Evolutionary conservation across 2,329 filamentous ascomycete genomes (phyloP), one percentile per base, ranked within the genome.

Genomic region (Colletotrichum scovillei): DNA sequence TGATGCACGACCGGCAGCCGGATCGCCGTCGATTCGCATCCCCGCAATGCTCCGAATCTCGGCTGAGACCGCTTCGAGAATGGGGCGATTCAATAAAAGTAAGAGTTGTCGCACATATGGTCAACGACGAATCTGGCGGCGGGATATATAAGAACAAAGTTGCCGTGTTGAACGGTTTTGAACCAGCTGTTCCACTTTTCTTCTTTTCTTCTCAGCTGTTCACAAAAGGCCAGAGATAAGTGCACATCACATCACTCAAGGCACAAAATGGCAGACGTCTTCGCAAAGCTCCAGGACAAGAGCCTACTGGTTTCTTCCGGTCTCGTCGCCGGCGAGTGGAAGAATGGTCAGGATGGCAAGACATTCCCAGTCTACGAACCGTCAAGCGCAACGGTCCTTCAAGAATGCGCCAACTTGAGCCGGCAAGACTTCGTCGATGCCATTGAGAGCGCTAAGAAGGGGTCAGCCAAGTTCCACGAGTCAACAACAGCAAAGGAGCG

Each of bases 351-450:
- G 56, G 86, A 84, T 35, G 85, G 85, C 60, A 81, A 83, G 32
- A 84, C 85, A 0, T 90, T 90, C 72, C 82, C 87, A 69, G 84
- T 90, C 4, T 76, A 88, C n/a, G 88, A 90, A 71, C 88, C 88
- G 0, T 88, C 88, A 42, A 86, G 85, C 9, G 86, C 85, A 73
- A 82, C 82, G 58, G 75, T 82, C 2, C 90, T 87, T 85, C 84
- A 86, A 2, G 84, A 84, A 14, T 88, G 86, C 75, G 84, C 88
- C 0, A 84, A 87, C 76, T 86, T 84, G 75, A 79, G 80, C 11
- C 79, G 81, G 8, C 57, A 72, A 35, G 69, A 68, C 52, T 68
- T 63, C 19, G 3, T 72, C 30, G 78, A 79, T 7, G 84, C 86
- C n/a, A 81, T 85, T 32, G 82, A 84, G 53, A 74, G 68, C 2